Base-by-base conservation (phyloP, 2,329 filamentous ascomycete genomes). In the Aspergillus aculeatus region DNA sequence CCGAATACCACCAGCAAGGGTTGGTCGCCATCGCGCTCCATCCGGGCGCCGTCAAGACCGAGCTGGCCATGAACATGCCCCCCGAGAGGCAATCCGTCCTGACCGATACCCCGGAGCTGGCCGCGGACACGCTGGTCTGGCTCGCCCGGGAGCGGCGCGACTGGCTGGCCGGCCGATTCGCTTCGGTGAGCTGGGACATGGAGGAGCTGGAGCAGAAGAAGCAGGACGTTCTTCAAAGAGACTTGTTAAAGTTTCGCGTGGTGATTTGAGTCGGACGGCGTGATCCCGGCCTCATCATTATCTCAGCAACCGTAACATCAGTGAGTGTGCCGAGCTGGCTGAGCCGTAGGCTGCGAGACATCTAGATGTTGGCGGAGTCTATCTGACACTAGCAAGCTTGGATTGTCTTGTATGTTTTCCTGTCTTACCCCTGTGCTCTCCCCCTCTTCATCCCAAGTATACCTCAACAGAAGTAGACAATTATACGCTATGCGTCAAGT, bases 111-210 rank as follows among this genome's bases (percentile, higher is more conserved):
- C 74, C 72, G 2, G 71, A 78, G 47, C 63, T 83, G 6, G 62
- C 71, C 24, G 80, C 71, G 1, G 78, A 83, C 68, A 76, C 78
- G 0, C 69, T 83, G 44, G 74, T 76, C 0, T 82, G 74, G 68
- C 64, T 83, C 50, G 76, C 76, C 1, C 69, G 68, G 35, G 69
- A 79, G 66, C 73, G 75, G 56, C 72, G 77, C 31, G 73, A 77
- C 2, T 83, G 81, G 80, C 65, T 83, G 21, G 71, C 70, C 1
- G 80, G 78, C 1, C 69, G 81, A 57, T 83, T 79, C 65, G 60
- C 82, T 4, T 77, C 68, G 59, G 71, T 63, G n/a, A 78, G 70
- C 26, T 83, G 80, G 81, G 80, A 83, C 63, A 76, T 83, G 76
- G 69, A 72, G 11, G 78, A 82, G 64, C 66, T 82, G 52, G 64